These are phyloP conservation scores for Penicillium psychrosexuale DNA, from an alignment of 2,329 filamentous ascomycete species.

Conservation along the genomic window DNA sequence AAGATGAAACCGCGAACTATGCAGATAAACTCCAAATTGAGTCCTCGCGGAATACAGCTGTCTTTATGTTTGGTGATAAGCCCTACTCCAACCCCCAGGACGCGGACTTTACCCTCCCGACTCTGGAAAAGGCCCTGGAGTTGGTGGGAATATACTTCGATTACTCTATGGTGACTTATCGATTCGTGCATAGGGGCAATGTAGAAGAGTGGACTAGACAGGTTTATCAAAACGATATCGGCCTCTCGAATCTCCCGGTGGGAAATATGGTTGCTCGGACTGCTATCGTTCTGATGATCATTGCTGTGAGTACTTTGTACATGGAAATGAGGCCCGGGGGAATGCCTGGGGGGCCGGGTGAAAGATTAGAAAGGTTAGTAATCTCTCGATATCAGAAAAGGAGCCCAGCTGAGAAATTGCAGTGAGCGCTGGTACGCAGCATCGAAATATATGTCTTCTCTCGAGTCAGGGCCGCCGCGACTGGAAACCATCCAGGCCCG, in stretches of 20 bases:
- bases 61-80: constrained; percentile 52
- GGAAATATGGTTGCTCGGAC: constrained; percentile 46
- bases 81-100: constrained; percentile 44
- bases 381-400: not conserved
- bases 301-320: constrained; percentile 50
- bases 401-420: not conserved
- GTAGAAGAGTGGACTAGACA: constrained; percentile 49
- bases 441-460: constrained; percentile 35
- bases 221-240: constrained; percentile 40
- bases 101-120: constrained; percentile 38
- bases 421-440: constrained; percentile 41
- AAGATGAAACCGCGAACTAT: constrained; percentile 47
- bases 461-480: constrained; percentile 53
- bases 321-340: constrained; percentile 41
- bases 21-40: constrained; percentile 31
- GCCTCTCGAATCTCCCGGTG: constrained; percentile 37
- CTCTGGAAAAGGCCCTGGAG: constrained; percentile 40
- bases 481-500: constrained; percentile 58
- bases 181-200: constrained; percentile 55
- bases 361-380: constrained; percentile 25
- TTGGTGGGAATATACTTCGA: constrained; percentile 58
- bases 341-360: constrained; percentile 22
- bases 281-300: constrained; percentile 49
- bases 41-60: constrained; percentile 41
- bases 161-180: constrained; percentile 59